Evolutionary conservation across 495 filamentous ascomycete species (phyloP), one percentile per base, ranked within the genome.

Genomic region (Acidiella bohemica): DNA sequence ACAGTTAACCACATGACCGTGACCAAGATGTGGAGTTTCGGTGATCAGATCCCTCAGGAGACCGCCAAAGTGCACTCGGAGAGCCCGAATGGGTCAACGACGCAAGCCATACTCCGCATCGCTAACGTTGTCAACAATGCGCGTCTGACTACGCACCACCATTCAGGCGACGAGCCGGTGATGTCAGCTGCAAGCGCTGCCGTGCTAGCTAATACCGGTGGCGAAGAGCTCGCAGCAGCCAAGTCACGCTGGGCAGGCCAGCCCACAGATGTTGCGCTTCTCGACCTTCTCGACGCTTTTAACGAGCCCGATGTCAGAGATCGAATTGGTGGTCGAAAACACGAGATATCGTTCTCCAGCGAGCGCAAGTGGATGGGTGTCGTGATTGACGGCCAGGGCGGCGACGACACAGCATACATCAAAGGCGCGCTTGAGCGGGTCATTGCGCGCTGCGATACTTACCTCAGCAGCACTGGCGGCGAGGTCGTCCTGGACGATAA

Each of bases 311-410:
- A 99, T 62, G 75, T 88, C 16, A 75, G 90, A 31, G 81, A 93
- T 26, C 74, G 80, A 11, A 76, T 93, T 39, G 81, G 84, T 26
- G 71, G 70, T 21, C 77, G 86, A 24, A 71, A 77, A 13, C 72
- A 74, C 17, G 90, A 96, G 54, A 85, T 81, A 1, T 87, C 90
- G 0, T 99, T 99, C 55, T 94, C 85, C 54, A 96, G 90, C 0
- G 87, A 95, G 51, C 74, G 85, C 32, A 99, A 95, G 60, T 99
- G 90, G 88, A 99, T 96, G 90, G 90, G 90, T 24, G 86, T 93
- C 11, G 75, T 82, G 2, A 84, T 93, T 40, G 55, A 60, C 40
- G 57, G 66, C 23, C 57, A 54, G 37, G 63, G 64, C 18, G 56
- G 57, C 23, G 68, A 70, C 41, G 59, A 88, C 50, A 71, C 81